Percentiles rank a stretch among this genome's conserved stretches.
These are phyloP conservation scores for Apiotrichum akiyoshidainum DNA, from an alignment of 1,284 basidiomycete genomes.

Conservation along the genomic window DNA sequence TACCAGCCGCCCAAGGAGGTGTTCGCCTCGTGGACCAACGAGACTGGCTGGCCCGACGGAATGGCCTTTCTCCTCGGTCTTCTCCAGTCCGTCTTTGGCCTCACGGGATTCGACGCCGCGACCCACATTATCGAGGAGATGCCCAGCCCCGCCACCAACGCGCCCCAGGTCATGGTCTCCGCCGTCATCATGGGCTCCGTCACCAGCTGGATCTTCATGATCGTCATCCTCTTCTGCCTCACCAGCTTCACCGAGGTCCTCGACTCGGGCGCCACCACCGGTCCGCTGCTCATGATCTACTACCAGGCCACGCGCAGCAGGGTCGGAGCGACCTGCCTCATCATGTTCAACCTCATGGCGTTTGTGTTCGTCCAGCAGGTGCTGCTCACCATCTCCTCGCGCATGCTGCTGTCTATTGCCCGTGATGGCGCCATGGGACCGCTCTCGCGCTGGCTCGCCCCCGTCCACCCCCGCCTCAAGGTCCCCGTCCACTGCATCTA, in stretches of 20 bases:
- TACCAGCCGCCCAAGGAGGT: constrained; percentile 46
- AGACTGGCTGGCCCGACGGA: constrained; percentile 20
- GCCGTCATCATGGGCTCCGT: constrained; percentile 35
- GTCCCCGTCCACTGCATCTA: constrained; percentile 28
- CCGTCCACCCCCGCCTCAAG: constrained; percentile 22
- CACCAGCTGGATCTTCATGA: constrained; percentile 39
- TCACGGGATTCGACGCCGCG: constrained; percentile 28
- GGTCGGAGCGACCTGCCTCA: constrained; percentile 24
- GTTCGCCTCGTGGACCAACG: constrained; percentile 44
- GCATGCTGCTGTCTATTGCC: constrained; percentile 15
- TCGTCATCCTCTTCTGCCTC: constrained; percentile 36
- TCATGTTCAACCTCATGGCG: constrained; percentile 27
- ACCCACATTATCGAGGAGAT: constrained; percentile 49
- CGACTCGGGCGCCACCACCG: constrained; percentile 4
- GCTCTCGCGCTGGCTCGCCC: constrained; percentile 1
- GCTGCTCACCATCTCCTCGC: constrained; percentile 27
- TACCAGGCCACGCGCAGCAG: constrained; percentile 32
- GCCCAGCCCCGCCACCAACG: constrained; percentile 34
- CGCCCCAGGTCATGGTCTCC: constrained; percentile 42
- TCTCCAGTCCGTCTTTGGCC: constrained; percentile 33
- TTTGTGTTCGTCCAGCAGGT: constrained; percentile 25
- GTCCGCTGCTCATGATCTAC: constrained; percentile 19
- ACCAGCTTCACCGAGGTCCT: constrained; percentile 12
- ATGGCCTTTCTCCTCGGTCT: constrained; percentile 49
- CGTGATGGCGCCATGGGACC: constrained; percentile 12